Evolutionary conservation across 257 asterid species (phyloP), one percentile per base, ranked within the genome.

Genomic region (Solanum virginianum): DNA sequence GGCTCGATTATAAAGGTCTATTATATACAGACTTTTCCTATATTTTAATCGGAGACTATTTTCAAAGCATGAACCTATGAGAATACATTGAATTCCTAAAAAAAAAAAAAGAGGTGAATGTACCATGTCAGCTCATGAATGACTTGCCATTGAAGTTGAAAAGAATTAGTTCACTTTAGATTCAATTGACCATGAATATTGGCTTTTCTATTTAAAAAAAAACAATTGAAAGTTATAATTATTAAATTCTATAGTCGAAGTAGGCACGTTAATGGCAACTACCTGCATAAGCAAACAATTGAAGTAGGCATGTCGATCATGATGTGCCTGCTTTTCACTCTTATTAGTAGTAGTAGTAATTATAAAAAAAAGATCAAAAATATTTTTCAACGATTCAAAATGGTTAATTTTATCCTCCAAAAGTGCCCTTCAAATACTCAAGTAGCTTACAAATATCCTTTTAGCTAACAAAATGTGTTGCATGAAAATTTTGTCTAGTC

Each of bases 191-290:
- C 87, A 71, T 88, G 80, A 86, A 80, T 83, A 74, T 59, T 84
- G 88, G 87, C 90, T 88, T 88, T 86, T 20, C 84, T 75, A 71
- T 70, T 39, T 26, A 41, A 70, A 16, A 32, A 70, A 18, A 22
- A 69, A 5, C 72, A 6, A 65, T 26, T 65, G 43, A n/a, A 63
- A 63, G 41, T 63, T 24, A 63, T 63, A 63, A 24, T 24, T 26
- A 24, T 5, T 26, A 63, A 63, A 26, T 18, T 63, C 71, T 32
- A 32, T 32, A 32, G 36, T 32, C 36, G 36, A 32, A 32, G 36
- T 32, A 32, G 4, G 36, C 36, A 32, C 36, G 36, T 32, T 32
- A 32, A 32, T 32, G 36, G 0, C 36, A 32, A 32, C 4, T 3
- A 0, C 36, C 4, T 32, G 4, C 4, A 32, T 32, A 32, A 32